A percentile compares a stretch with the other conserved stretches of the same genome.
Evolutionary conservation across 1,284 basidiomycete genomes (phyloP).

Genomic region (Calocybe gambosa): DNA sequence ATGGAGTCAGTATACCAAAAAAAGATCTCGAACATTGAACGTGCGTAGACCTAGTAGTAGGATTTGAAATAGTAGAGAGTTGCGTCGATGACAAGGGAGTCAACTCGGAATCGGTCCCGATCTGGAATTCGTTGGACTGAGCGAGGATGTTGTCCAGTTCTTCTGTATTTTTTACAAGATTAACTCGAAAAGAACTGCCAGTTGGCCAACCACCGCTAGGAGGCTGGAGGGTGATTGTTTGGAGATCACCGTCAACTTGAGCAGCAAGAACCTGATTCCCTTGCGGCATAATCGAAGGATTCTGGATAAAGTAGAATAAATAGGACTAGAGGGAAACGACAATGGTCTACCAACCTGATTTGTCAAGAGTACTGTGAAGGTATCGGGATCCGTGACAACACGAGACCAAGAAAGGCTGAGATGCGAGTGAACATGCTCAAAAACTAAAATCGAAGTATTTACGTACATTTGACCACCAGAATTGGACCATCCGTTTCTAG

Average conservation of each 20-base stretch:
- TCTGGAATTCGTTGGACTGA: constrained; percentile 56
- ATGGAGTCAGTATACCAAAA: constrained; percentile 1
- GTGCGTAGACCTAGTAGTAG: no score
- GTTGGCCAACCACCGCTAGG: constrained; percentile 55
- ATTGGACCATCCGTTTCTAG: constrained; percentile 50
- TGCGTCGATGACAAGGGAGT: constrained; percentile 10
- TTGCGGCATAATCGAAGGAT: constrained; percentile 22
- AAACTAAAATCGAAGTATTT: background rate
- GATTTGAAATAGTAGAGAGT: background rate
- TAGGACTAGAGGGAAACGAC: background rate
- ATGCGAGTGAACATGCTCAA: background rate
- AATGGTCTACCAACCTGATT: constrained; percentile 40
- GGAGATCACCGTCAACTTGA: constrained; percentile 39
- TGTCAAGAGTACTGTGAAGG: constrained; percentile 64
- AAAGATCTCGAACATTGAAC: constrained; percentile 3
- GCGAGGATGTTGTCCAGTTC: constrained; percentile 49
- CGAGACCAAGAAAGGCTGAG: constrained; percentile 16
- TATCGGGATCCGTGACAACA: constrained; percentile 26
- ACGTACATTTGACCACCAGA: constrained; percentile 45
- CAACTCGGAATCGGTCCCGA: constrained; percentile 27
- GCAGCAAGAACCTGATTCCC: constrained; percentile 41
- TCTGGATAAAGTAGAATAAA: constrained; percentile 14
- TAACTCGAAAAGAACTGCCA: constrained; percentile 58
- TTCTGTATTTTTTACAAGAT: constrained; percentile 50
- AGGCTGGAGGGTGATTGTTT: constrained; percentile 33